A percentile compares a stretch with the other conserved stretches of the same genome.
These are phyloP conservation scores for Ophiocordyceps camponoti-leonardi DNA, from an alignment of 2,329 filamentous ascomycete species.

Conservation along the genomic window DNA sequence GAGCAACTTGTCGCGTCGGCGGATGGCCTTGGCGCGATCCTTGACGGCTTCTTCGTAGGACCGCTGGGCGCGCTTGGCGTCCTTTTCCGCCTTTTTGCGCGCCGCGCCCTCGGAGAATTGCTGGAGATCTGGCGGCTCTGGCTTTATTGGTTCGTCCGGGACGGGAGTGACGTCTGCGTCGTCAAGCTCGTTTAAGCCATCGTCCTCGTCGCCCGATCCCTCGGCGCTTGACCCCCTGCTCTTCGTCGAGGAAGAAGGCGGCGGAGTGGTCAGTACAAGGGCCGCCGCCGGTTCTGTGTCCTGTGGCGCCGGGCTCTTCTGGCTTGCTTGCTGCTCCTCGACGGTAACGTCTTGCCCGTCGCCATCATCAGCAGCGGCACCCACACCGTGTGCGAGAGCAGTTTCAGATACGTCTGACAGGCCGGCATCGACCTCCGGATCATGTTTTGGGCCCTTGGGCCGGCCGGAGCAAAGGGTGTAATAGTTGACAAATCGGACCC, in stretches of 20 bases:
- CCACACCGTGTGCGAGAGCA: too few relatives aligned
- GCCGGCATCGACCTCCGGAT: background rate
- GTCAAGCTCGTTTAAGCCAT: background rate
- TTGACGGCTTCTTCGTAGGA: conserved; percentile 50
- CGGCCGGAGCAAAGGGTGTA: conserved; percentile 73
- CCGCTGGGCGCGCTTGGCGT: conserved; percentile 44
- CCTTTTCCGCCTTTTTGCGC: conserved; percentile 52
- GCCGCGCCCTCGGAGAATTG: conserved; percentile 38
- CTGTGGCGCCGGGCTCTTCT: background rate
- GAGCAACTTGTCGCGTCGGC: conserved; percentile 42
- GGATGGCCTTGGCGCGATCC: conserved; percentile 45
- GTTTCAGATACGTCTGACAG: background rate
- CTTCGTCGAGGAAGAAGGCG: background rate
- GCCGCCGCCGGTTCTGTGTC: background rate
- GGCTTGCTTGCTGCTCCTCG: background rate
- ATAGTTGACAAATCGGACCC: conserved; percentile 74
- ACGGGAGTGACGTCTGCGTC: conserved; percentile 21
- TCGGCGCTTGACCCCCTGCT: background rate
- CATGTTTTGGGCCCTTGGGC: conserved; percentile 26
- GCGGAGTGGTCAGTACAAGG: background rate
- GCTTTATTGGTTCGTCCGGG: conserved; percentile 30
- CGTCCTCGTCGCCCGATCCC: background rate
- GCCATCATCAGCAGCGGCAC: background rate
- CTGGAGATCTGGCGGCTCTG: conserved; percentile 29
- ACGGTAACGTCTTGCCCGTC: background rate